Conservation (phyloP, 257 asterid genomes). For the Leptodermis oblonga region DNA sequence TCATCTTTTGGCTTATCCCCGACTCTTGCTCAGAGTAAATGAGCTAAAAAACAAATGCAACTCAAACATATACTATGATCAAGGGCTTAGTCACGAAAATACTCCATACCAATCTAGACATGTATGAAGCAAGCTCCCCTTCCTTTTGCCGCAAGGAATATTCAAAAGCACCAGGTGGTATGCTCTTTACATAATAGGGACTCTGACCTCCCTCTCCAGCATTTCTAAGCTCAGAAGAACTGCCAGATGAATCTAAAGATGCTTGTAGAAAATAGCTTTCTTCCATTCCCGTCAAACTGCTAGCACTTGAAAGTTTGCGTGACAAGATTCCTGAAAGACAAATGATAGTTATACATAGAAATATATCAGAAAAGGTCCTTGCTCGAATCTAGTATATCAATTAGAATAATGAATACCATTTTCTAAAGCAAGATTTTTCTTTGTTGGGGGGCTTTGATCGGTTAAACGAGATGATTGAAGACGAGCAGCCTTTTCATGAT, state of each 20-base stretch:
- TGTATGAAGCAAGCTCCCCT: conserved; percentile 96
- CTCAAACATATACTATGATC: background rate
- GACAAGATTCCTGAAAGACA: conserved; percentile 60
- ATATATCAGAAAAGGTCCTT: background rate
- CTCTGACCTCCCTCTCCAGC: conserved; percentile 59
- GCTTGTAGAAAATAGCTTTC: conserved; percentile 92
- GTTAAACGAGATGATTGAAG: conserved; percentile 49
- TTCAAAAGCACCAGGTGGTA: conserved; percentile 81
- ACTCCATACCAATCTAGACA: conserved; percentile 79
- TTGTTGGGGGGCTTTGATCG: conserved; percentile 53
- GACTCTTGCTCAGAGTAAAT: background rate
- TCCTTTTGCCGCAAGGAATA: conserved; percentile 97
- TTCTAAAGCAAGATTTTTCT: conserved; percentile 66
- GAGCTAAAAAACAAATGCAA: background rate
- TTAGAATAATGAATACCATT: conserved; percentile 50
- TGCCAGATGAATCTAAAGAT: conserved; percentile 79
- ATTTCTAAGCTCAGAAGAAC: conserved; percentile 57
- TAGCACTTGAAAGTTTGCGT: conserved; percentile 76
- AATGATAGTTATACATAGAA: conserved; percentile 19
- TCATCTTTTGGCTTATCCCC: background rate
- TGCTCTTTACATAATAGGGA: conserved; percentile 75
- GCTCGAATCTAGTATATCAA: background rate
- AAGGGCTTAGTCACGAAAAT: conserved; percentile 10
- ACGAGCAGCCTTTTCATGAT: conserved; percentile 72
- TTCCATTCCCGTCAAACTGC: conserved; percentile 95